These are phyloP conservation scores for Albophoma yamanashiensis DNA, from an alignment of 2,329 filamentous ascomycete species.

Conservation along the genomic window DNA sequence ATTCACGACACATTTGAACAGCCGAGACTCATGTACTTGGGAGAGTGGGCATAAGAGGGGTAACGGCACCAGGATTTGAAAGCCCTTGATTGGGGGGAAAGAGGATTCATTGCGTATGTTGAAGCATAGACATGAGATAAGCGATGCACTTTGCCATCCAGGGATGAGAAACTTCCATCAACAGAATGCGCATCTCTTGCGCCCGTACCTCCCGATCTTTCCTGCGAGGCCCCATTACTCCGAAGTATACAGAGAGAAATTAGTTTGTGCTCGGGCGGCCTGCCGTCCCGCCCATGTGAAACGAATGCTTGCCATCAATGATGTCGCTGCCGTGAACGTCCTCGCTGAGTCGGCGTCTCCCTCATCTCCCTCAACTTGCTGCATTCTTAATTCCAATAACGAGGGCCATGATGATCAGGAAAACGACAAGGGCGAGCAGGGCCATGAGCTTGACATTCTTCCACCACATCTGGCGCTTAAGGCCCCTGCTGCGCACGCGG, in stretches of 20 bases:
- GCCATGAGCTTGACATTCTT: conserved; percentile 97
- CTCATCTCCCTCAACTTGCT: not conserved
- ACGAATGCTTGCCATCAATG: not conserved
- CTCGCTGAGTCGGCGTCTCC: not conserved
- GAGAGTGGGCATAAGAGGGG: not conserved
- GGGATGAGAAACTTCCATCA: not conserved
- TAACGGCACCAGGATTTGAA: not conserved
- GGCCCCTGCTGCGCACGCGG: conserved; percentile 69
- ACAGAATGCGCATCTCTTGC: not conserved
- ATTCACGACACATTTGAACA: not conserved
- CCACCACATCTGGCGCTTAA: conserved; percentile 98
- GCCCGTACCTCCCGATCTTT: not conserved
- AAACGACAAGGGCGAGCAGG: conserved; percentile 58
- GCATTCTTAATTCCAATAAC: conserved; percentile 41
- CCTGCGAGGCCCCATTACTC: not conserved
- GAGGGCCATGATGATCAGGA: conserved; percentile 44
- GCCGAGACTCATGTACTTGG: not conserved
- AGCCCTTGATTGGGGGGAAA: not conserved
- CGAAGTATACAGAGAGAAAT: not conserved
- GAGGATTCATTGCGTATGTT: not conserved
- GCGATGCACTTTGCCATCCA: not conserved
- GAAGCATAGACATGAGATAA: not conserved
- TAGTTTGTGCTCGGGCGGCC: not conserved
- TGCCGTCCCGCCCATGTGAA: not conserved
- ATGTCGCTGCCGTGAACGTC: not conserved